Conservation (phyloP, 2,329 filamentous ascomycete species). For the Arthrobotrys pseudoclavata region DNA sequence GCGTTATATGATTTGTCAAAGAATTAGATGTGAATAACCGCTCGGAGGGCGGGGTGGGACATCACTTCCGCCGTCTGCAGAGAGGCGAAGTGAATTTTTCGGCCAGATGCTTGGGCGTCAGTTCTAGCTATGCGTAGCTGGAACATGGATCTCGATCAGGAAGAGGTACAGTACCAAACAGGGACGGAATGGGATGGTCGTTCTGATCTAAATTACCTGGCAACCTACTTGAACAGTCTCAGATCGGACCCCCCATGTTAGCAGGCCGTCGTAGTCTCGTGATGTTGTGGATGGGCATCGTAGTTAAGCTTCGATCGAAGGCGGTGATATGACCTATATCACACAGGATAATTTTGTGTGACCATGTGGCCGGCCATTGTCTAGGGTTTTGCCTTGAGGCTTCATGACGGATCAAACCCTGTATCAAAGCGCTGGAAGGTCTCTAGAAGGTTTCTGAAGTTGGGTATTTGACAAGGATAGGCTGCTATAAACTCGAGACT, state of each 20-base stretch:
- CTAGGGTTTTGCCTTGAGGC: conserved; percentile 12
- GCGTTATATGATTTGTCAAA: conserved; percentile 60
- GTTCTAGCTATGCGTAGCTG: conserved; percentile 30
- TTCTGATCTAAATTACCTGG: conserved; percentile 47
- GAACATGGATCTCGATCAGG: conserved; percentile 49
- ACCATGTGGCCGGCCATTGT: conserved; percentile 39
- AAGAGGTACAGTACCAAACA: conserved; percentile 31
- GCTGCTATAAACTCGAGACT: conserved; percentile 25
- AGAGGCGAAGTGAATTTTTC: conserved; percentile 49
- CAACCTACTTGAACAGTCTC: conserved; percentile 50
- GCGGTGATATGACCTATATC: conserved; percentile 46
- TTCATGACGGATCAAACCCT: conserved; percentile 16
- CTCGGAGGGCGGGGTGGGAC: conserved; percentile 56
- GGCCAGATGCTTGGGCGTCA: conserved; percentile 11
- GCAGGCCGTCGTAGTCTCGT: conserved; percentile 32
- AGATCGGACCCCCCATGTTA: conserved; percentile 20
- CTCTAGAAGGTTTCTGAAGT: conserved; percentile 58
- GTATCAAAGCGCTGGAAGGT: conserved; percentile 50
- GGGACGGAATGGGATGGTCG: conserved; percentile 25
- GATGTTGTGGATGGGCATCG: conserved; percentile 20
- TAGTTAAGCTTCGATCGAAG: conserved; percentile 35
- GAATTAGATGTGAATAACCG: conserved; percentile 54
- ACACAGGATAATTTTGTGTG: conserved; percentile 46
- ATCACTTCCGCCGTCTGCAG: conserved; percentile 58
- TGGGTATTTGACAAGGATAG: conserved; percentile 46